Base-by-base conservation (phyloP, 768 basidiomycete species). In the Lactarius quietus region DNA sequence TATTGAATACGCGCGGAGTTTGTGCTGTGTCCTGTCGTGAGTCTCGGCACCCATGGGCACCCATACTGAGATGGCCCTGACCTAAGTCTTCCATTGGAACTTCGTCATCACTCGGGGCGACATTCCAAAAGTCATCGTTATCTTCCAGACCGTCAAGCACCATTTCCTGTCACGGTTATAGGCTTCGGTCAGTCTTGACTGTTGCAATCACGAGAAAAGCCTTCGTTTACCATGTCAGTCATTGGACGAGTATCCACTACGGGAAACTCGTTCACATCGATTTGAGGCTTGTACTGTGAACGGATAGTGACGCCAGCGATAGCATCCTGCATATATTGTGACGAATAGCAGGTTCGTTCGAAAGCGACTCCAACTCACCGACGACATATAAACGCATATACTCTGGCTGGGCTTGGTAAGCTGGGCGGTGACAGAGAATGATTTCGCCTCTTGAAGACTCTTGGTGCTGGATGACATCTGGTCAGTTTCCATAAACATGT, bases 381-480 rank as follows among this genome's bases (percentile, higher is more conserved):
- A 77, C 68, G 33, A 92, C 76, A 52, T 78, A 76, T 76, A 65
- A 26, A 69, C 64, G 31, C 36, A 63, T 36, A 70, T 66, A 48
- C 57, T 54, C 55, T 95, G 92, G 70, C 91, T 93, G 3, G 92
- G 90, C 70, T 87, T 92, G 14, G 79, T 84, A 28, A 97, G 78
- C 54, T 81, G 76, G 1, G 82, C 86, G 1, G 74, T 79, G 26
- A 95, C 74, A 18, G 78, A 78, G 61, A 93, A 92, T 1, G 79
- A 80, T 71, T 86, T 89, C 3, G 76, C 72, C 20, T 83, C 82
- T 64, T 76, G 81, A 60, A 95, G 80, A 6, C 80, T 81, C 69
- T 86, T 89, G 2, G 90, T 93, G 14, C 92, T 95, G 70, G 14
- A 38, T 57, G 31, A 51, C 26, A 33, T 6, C 48, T 54, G 3